Percentiles rank a stretch among this genome's conserved stretches.
Conservation (phyloP, 1,284 basidiomycete genomes). For the Papiliotrema fonsecae region DNA sequence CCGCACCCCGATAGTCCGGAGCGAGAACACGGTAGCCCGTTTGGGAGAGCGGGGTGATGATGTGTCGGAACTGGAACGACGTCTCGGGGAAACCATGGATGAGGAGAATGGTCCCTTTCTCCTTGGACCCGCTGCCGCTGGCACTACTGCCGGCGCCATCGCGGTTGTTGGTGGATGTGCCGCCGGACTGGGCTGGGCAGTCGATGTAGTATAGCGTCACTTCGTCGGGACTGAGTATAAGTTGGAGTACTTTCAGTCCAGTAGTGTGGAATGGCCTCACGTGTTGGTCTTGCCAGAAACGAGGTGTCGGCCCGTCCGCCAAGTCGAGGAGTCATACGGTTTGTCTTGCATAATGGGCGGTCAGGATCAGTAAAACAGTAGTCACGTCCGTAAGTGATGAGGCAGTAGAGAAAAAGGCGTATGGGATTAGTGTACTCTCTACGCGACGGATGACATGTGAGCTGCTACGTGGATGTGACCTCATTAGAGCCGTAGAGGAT, state of each 20-base stretch:
- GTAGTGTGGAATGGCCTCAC: not conserved
- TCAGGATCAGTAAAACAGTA: too few relatives aligned
- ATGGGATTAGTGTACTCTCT: too few relatives aligned
- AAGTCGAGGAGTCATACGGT: not conserved
- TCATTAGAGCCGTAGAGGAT: too few relatives aligned
- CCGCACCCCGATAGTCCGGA: constrained; percentile 30
- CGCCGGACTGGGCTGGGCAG: constrained; percentile 1
- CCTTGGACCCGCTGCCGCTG: too few relatives aligned
- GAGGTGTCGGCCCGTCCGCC: not conserved
- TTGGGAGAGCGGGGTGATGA: constrained; percentile 18
- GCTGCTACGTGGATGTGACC: too few relatives aligned
- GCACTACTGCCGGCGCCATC: too few relatives aligned
- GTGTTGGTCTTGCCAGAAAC: not conserved
- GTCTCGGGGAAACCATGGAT: constrained; percentile 31
- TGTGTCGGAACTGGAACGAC: constrained; percentile 19
- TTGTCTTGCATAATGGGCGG: not conserved
- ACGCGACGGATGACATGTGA: too few relatives aligned
- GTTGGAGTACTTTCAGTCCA: not conserved
- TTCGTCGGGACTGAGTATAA: constrained; percentile 3
- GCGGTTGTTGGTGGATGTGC: too few relatives aligned
- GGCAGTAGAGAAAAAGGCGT: too few relatives aligned
- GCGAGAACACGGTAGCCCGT: constrained; percentile 22
- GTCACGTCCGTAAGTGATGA: too few relatives aligned
- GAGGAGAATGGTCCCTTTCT: constrained; percentile 13
- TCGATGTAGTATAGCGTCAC: constrained; percentile 13